Percentiles rank a stretch among this genome's conserved stretches.
These are phyloP conservation scores for Gracilaria vermiculophylla DNA, from an alignment of 23 red algal genomes.

Conservation along the genomic window DNA sequence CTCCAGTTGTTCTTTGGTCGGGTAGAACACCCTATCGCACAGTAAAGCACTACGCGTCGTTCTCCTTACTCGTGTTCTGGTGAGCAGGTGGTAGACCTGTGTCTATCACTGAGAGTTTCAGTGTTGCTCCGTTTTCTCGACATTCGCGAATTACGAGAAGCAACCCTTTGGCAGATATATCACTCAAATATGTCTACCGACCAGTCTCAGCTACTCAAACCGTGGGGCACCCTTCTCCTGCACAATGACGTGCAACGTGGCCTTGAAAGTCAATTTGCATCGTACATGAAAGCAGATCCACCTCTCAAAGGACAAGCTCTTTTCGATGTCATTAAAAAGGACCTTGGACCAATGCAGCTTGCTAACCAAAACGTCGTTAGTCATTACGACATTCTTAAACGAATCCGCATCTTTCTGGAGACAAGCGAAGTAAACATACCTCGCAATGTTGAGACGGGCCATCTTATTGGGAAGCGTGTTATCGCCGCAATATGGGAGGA, in stretches of 20 bases:
- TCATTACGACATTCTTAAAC: neutral
- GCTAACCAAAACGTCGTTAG: neutral
- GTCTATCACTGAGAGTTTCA: too few species aligned
- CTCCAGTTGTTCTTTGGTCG: too few species aligned
- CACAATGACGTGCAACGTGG: neutral
- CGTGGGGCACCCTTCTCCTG: neutral
- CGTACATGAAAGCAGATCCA: neutral
- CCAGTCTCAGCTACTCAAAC: neutral
- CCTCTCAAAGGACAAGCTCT: neutral
- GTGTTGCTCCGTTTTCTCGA: too few species aligned
- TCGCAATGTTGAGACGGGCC: neutral
- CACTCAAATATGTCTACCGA: neutral
- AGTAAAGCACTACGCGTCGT: too few species aligned
- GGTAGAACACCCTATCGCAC: too few species aligned
- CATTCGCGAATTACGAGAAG: constrained; percentile 21
- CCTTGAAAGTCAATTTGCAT: neutral
- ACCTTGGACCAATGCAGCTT: neutral
- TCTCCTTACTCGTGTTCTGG: too few species aligned
- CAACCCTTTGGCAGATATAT: neutral
- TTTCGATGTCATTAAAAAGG: neutral
- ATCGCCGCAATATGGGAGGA: neutral
- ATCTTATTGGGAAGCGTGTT: neutral
- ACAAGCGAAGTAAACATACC: neutral
- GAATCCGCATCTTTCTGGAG: neutral
- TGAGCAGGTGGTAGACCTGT: too few species aligned